A percentile compares a stretch with the other conserved stretches of the same genome.
Evolutionary conservation across 805 yeast species (phyloP).

Genomic region (Metschnikowia colocasiae): DNA sequence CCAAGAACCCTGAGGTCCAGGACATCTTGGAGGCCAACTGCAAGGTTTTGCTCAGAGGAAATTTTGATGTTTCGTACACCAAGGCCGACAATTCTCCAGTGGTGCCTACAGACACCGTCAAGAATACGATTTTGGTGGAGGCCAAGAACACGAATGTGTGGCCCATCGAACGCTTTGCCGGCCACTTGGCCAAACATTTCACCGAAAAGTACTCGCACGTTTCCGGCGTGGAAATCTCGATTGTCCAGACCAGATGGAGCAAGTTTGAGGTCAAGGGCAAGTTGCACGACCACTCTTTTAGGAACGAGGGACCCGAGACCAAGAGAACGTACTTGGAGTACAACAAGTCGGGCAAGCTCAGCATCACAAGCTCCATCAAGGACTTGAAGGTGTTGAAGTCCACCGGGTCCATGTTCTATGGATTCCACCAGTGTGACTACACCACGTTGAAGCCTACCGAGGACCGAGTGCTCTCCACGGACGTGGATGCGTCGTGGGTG

Average conservation of each 20-base stretch:
- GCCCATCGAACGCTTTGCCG: constrained; percentile 90
- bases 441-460: constrained; percentile 80
- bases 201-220: constrained; percentile 73
- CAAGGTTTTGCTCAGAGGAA: constrained; percentile 69
- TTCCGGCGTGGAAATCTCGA: constrained; percentile 61
- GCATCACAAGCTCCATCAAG: constrained; percentile 64
- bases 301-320: constrained; percentile 80
- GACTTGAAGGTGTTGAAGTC: constrained; percentile 83
- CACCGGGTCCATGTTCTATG: constrained; percentile 90
- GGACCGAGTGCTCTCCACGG: constrained; percentile 87
- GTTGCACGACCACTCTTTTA: constrained; percentile 78
- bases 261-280: constrained; percentile 72
- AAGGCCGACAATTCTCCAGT: constrained; percentile 83
- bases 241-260: constrained; percentile 76
- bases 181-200: constrained; percentile 79
- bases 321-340: constrained; percentile 57
- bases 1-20: constrained; percentile 67
- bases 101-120: constrained; percentile 92
- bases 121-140: constrained; percentile 79
- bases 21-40: constrained; percentile 85
- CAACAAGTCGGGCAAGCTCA: constrained; percentile 50
- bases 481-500: constrained; percentile 69
- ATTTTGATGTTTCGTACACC: constrained; percentile 77
- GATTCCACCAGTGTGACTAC: constrained; percentile 80
- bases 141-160: constrained; percentile 82